phyloP scores from a whole-genome alignment of 2,329 filamentous ascomycete species.

The Beauveria pseudobassiana region DNA sequence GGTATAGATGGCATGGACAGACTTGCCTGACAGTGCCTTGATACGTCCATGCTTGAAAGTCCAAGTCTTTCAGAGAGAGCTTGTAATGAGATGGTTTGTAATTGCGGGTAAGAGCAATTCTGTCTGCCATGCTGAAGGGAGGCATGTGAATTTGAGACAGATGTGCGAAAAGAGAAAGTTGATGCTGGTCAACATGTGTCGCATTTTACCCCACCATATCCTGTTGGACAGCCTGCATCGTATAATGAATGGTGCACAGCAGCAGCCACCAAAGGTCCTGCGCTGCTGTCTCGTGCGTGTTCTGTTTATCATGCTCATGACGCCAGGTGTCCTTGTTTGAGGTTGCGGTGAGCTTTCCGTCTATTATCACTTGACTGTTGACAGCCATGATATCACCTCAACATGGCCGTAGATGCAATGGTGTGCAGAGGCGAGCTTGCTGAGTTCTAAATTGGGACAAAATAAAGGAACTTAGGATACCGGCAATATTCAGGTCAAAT shows the following conservation, averaged over 20 bases:
- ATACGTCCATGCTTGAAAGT: slow-evolving; percentile 7
- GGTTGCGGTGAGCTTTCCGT: no score
- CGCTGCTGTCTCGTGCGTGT: neutral
- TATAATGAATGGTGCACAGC: neutral
- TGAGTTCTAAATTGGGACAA: no score
- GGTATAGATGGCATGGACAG: no score
- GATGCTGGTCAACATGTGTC: neutral
- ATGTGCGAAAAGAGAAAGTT: neutral
- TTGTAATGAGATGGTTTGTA: slow-evolving; percentile 6
- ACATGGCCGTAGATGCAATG: no score
- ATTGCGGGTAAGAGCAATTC: neutral
- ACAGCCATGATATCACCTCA: no score
- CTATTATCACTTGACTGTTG: no score
- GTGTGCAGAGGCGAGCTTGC: no score
- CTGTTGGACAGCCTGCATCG: neutral
- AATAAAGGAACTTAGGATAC: no score
- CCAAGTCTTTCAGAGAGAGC: slow-evolving; percentile 4
- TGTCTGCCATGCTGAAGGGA: neutral
- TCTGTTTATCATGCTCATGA: neutral
- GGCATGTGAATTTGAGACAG: neutral
- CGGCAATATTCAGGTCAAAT: no score
- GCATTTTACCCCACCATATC: neutral
- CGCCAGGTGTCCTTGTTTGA: neutral
- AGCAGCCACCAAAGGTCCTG: neutral
- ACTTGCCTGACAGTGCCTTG: slow-evolving; percentile 10